Evolutionary conservation across 306 rosid species (phyloP).

Genomic region (Malus fusca): DNA sequence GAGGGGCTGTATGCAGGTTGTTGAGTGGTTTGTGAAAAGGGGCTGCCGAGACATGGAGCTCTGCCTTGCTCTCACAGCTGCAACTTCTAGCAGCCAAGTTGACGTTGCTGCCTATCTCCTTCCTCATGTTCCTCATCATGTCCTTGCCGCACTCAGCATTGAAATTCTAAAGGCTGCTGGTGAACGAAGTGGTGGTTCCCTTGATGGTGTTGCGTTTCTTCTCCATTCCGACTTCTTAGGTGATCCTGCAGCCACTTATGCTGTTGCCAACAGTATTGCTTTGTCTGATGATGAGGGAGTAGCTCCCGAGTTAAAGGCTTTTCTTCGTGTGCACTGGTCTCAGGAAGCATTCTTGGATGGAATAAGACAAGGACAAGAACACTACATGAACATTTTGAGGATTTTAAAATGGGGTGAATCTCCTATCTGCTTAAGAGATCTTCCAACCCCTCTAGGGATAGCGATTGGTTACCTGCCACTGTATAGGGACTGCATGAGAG

Average conservation of each 20-base stretch:
- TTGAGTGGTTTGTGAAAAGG: constrained; percentile 85
- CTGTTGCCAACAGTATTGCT: constrained; percentile 74
- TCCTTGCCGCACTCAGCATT: constrained; percentile 66
- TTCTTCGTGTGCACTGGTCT: constrained; percentile 76
- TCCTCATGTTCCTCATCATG: constrained; percentile 76
- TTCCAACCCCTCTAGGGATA: constrained; percentile 58
- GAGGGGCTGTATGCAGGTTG: constrained; percentile 79
- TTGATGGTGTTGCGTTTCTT: constrained; percentile 79
- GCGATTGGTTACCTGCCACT: constrained; percentile 78
- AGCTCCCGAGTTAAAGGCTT: constrained; percentile 60
- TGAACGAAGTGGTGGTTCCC: constrained; percentile 73
- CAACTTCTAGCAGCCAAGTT: constrained; percentile 88
- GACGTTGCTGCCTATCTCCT: constrained; percentile 64
- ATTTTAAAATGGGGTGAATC: constrained; percentile 67
- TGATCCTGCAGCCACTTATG: constrained; percentile 73
- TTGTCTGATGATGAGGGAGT: constrained; percentile 60
- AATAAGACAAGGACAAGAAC: constrained; percentile 53
- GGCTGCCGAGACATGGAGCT: constrained; percentile 90
- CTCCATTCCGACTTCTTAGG: constrained; percentile 77
- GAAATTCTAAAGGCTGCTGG: constrained; percentile 91
- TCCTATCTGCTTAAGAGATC: constrained; percentile 72
- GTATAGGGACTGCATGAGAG: constrained; percentile 67
- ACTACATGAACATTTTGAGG: constrained; percentile 58
- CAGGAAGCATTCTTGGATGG: constrained; percentile 63
- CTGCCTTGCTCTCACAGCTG: constrained; percentile 89